These are phyloP conservation scores for Monotropa hypopitys DNA, from an alignment of 179 eudicot species.

Conservation along the genomic window DNA sequence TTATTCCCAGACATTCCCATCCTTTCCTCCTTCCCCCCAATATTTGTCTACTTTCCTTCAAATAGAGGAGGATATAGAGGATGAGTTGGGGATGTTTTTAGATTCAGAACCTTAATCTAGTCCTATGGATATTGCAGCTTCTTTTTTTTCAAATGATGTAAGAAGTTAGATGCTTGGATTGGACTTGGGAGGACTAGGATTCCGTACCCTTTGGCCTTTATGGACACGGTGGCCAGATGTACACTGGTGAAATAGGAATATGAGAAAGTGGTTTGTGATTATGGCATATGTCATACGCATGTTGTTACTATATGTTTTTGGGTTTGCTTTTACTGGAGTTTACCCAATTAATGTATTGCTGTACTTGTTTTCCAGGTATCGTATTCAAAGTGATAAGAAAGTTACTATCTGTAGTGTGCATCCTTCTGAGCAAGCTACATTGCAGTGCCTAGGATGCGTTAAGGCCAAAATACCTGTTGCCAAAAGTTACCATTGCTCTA, in stretches of 20 bases:
- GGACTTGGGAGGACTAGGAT: neutral
- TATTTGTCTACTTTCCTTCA: neutral
- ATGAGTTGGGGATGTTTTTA: neutral
- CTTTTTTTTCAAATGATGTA: no score
- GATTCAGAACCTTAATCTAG: neutral
- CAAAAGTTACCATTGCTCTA: constrained; percentile 91
- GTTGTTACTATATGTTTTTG: neutral
- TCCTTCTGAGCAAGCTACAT: constrained; percentile 89
- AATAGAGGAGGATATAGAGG: neutral
- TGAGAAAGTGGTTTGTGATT: neutral
- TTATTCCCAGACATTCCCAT: no score
- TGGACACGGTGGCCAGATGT: neutral
- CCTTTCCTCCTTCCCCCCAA: neutral
- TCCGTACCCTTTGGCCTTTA: neutral
- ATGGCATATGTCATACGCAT: neutral
- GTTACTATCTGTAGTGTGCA: constrained; percentile 83
- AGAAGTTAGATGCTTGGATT: neutral
- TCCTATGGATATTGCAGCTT: neutral
- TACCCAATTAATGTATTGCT: constrained; percentile 1
- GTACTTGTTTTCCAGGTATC: constrained; percentile 52
- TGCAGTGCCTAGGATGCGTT: constrained; percentile 88
- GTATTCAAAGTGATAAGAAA: constrained; percentile 85
- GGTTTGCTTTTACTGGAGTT: neutral
- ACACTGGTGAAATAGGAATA: neutral
- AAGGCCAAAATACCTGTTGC: constrained; percentile 76